Evolutionary conservation across 805 yeast species (phyloP).

Genomic region (Candida corydali): DNA sequence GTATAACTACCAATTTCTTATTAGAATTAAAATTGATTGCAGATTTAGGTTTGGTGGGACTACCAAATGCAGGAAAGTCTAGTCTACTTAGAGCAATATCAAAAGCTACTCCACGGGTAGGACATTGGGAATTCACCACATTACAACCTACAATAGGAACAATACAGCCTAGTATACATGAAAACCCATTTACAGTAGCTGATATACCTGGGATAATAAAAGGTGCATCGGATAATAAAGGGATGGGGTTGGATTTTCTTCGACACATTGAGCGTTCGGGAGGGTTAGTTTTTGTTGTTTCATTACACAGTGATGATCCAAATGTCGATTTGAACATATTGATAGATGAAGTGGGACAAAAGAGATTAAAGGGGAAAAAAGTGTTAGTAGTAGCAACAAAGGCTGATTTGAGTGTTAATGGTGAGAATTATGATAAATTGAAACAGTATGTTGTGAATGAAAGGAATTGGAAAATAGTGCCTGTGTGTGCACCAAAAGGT

Average conservation of each 20-base stretch:
- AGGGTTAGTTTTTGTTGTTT: conserved; percentile 83
- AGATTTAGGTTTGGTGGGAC: conserved; percentile 88
- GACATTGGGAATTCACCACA: conserved; percentile 97
- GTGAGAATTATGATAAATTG: conserved; percentile 45
- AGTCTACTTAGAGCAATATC: conserved; percentile 84
- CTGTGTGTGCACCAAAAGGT: conserved; percentile 74
- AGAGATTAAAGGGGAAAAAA: conserved; percentile 55
- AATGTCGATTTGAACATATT: conserved; percentile 59
- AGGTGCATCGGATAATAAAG: conserved; percentile 82
- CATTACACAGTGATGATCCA: conserved; percentile 67
- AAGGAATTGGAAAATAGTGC: conserved; percentile 63
- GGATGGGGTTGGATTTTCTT: conserved; percentile 90
- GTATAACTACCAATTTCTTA: conserved; percentile 61
- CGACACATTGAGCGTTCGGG: conserved; percentile 90
- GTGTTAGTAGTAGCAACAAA: conserved; percentile 87
- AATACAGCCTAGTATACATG: conserved; percentile 59
- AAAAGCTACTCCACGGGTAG: conserved; percentile 84
- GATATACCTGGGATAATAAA: conserved; percentile 95
- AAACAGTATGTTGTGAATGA: conserved; percentile 38
- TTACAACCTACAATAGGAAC: conserved; percentile 91
- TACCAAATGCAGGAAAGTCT: conserved; percentile 96
- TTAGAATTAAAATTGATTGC: conserved; percentile 87
- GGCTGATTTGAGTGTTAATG: conserved; percentile 68
- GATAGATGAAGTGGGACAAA: conserved; percentile 65
- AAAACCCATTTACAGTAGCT: conserved; percentile 82